Evolutionary conservation across 352 stramenopile genomes (phyloP).

Genomic region (Elongisporangium anandrum): DNA sequence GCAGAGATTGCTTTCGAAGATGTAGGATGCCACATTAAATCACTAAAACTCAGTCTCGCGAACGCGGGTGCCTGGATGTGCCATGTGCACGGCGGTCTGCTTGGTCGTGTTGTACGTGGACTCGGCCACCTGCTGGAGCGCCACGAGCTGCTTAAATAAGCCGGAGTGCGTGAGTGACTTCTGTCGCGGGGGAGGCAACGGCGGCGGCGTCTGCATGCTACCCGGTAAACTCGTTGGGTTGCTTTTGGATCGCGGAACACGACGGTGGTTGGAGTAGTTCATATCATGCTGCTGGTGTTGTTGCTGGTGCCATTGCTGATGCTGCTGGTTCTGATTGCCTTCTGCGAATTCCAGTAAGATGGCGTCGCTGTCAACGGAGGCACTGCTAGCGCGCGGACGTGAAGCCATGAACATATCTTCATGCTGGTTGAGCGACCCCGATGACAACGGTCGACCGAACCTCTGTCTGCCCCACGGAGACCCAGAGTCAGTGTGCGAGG

Average conservation of each 20-base stretch:
- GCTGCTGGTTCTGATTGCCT: slow-evolving; percentile 1
- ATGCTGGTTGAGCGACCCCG: background rate
- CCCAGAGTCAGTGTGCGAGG: background rate
- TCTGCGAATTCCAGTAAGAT: background rate
- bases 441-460: background rate
- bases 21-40: too few species aligned
- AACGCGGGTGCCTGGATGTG: background rate
- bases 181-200: background rate
- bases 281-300: background rate
- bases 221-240: background rate
- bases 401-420: background rate
- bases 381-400: background rate
- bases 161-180: background rate
- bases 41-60: background rate
- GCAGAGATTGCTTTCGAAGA: too few species aligned
- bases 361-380: background rate
- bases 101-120: too few species aligned
- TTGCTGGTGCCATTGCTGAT: slow-evolving; percentile 5
- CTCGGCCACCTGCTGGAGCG: too few species aligned
- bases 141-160: too few species aligned
- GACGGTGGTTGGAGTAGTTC: background rate
- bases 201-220: background rate
- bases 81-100: too few species aligned
- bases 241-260: background rate
- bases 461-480: background rate